These are phyloP conservation scores for Apiospora hydei DNA, from an alignment of 2,329 filamentous ascomycete genomes.

Conservation along the genomic window DNA sequence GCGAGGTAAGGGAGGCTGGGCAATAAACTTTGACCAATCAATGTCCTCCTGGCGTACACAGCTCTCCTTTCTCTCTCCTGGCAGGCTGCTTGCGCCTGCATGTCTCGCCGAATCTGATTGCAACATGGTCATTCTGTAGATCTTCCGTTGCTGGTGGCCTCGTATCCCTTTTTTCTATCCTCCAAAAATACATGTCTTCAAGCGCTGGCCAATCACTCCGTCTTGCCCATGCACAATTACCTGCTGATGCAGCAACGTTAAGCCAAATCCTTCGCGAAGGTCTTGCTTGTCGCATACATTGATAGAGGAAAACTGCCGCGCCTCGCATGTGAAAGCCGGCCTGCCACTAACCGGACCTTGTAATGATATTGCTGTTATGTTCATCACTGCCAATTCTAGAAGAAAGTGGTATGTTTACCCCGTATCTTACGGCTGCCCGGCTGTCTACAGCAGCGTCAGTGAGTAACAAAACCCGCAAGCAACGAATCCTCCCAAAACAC, in stretches of 20 bases:
- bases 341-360: not conserved
- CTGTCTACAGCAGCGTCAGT: too few species aligned
- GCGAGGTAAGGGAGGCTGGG: slow-evolving; percentile 4
- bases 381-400: not conserved
- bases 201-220: not conserved
- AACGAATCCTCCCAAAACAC: not conserved
- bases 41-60: not conserved
- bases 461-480: not conserved
- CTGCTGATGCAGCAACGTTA: not conserved
- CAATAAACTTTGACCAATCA: not conserved
- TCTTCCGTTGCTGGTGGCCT: not conserved
- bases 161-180: not conserved
- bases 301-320: not conserved
- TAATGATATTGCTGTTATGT: not conserved
- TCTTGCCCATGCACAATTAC: not conserved
- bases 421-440: not conserved
- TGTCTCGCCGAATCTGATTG: not conserved
- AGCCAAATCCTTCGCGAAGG: not conserved
- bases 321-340: not conserved
- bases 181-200: not conserved
- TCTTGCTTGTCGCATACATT: not conserved
- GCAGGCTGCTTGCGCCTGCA: not conserved
- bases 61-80: not conserved
- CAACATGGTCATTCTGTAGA: not conserved
- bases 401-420: not conserved